These are phyloP conservation scores for Pulicaria dysenterica DNA, from an alignment of 129 eudicot genomes.

Conservation along the genomic window DNA sequence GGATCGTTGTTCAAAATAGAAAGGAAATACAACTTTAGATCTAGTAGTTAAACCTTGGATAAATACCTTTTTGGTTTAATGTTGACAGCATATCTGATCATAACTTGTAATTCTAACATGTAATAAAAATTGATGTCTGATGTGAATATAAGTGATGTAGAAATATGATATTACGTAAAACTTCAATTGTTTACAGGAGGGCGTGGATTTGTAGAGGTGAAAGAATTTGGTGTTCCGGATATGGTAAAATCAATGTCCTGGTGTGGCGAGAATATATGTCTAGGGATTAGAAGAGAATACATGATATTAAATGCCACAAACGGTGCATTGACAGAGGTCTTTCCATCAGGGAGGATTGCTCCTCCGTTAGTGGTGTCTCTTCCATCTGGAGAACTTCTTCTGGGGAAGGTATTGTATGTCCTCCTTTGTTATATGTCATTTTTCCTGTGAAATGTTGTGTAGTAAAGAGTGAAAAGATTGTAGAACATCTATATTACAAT, in stretches of 20 bases:
- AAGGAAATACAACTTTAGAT: neutral
- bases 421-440: neutral
- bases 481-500: neutral
- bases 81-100: neutral
- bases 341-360: conserved; percentile 95
- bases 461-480: neutral
- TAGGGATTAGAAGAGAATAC: conserved; percentile 90
- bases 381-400: conserved; percentile 94
- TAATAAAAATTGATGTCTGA: neutral
- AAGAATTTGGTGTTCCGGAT: conserved; percentile 92
- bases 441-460: neutral
- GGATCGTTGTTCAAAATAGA: neutral
- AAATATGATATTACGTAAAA: neutral
- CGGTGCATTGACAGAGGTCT: conserved; percentile 87
- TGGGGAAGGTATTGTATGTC: conserved; percentile 73
- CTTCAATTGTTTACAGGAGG: conserved; percentile 58
- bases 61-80: neutral
- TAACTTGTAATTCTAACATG: neutral
- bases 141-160: neutral
- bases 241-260: conserved; percentile 92
- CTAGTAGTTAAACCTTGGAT: too few relatives aligned
- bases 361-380: conserved; percentile 93
- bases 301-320: conserved; percentile 73
- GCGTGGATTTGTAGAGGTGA: conserved; percentile 95
- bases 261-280: conserved; percentile 98